Conservation (phyloP, 306 rosid genomes). For the Bauhinia variegata region DNA sequence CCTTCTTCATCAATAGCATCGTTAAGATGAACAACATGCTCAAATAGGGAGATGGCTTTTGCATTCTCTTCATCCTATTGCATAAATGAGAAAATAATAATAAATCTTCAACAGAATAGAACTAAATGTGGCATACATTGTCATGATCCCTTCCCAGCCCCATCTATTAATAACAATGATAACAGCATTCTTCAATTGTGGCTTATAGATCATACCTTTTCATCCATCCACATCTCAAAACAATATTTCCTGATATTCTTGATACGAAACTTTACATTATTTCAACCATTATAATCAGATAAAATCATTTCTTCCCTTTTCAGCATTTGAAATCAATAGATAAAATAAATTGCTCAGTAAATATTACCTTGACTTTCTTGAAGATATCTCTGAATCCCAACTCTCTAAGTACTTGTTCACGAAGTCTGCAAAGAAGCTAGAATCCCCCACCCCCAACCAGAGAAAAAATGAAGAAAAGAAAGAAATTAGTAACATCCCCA, state of each 20-base stretch:
- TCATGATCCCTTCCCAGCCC: slow-evolving; percentile 8
- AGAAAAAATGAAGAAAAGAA: not conserved
- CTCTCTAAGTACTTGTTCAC: slow-evolving; percentile 82
- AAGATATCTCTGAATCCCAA: slow-evolving; percentile 88
- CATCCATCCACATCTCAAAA: slow-evolving; percentile 16
- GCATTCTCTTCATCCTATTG: slow-evolving; percentile 86
- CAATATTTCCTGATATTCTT: not conserved
- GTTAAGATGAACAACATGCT: slow-evolving; percentile 62
- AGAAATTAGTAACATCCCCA: slow-evolving; percentile 10
- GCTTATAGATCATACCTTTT: slow-evolving; percentile 10
- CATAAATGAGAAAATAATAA: slow-evolving; percentile 25
- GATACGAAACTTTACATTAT: slow-evolving; percentile 19
- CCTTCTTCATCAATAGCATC: slow-evolving; percentile 87
- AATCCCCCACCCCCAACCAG: slow-evolving; percentile 19
- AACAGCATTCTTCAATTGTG: slow-evolving; percentile 20
- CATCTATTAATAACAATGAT: slow-evolving; percentile 16
- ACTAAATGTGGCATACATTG: slow-evolving; percentile 23
- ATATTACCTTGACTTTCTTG: slow-evolving; percentile 85
- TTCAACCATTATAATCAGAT: slow-evolving; percentile 9
- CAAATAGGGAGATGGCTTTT: slow-evolving; percentile 80
- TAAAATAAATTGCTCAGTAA: slow-evolving; percentile 15
- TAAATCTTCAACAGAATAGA: slow-evolving; percentile 19
- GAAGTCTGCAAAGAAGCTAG: slow-evolving; percentile 88
- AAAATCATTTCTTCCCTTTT: slow-evolving; percentile 17
- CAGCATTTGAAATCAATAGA: slow-evolving; percentile 5